Base-by-base conservation (phyloP, 129 eudicot genomes). In the Tanacetum coccineum region DNA sequence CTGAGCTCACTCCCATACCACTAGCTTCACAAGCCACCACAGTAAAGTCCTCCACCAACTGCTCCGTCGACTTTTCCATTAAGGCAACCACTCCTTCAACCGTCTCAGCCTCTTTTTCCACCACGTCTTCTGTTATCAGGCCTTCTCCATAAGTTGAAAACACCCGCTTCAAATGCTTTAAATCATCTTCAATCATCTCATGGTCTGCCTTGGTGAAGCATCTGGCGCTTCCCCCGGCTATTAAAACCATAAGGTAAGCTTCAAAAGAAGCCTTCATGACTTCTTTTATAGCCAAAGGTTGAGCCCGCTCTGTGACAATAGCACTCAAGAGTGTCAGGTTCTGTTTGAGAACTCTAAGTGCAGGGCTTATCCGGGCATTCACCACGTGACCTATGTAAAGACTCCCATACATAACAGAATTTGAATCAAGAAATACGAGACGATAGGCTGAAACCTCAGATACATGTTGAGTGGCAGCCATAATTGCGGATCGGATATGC, bases 391-490 rank as follows among this genome's bases (percentile, higher is more conserved):
- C 85, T 19, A 78, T 70, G 47, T 86, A 93, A 9, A 93, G 60
- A 51, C 79, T 79, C 8, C 85, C 96, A 14, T 93, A 93, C 68
- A 93, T 25, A 13, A 86, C 86, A 0, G 86, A 67, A 68, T 75
- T 84, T 11, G 96, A 88, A 66, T 93, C 99, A 10, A 89, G 75
- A 87, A 89, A 93, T 42, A 93, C 76, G 0, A 93, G 86, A 9
- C 99, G 89, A 67, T 86, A 89, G 18, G 93, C 99, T 18, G 99
- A 87, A 19, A 93, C 99, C 76, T 93, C 93, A 0, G 93, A 74
- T 1, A 93, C 93, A 19, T 86, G 95, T 30, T 81, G 92, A 17
- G 72, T 74, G 67, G 92, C 85, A 0, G 59, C 71, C 70, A 81
- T 81, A 15, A 93, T 72, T 30, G 78, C 19, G 1, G 81, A 68